Base-by-base conservation (phyloP, 257 asterid species). In the Solanum etuberosum region DNA sequence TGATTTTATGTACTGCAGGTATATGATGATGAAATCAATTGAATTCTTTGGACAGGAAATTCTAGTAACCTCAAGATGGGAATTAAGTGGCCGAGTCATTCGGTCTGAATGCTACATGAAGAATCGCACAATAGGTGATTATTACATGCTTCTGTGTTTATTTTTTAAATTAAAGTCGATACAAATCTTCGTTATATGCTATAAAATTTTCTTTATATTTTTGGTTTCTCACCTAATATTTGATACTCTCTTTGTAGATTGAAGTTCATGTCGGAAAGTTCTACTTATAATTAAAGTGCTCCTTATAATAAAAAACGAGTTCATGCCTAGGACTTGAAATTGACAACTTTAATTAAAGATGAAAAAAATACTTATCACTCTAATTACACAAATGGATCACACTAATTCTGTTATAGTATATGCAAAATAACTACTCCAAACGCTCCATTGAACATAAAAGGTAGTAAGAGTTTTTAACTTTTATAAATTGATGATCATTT, bases 1-100 rank as follows among this genome's bases (percentile, higher is more conserved):
- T 11, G 65, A 11, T 43, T 40, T 77, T 34, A 20, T 86, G 35
- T 59, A 20, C 57, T 86, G 85, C 87, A 88, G 90, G 87, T 86
- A 34, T n/a, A 80, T 34, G 73, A 70, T 34, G 63, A 73, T 82
- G 59, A 25, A 46, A 29, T 18, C 65, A 46, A 46, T 29, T 46
- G 38, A 35, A 72, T 21, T 76, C 57, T 38, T 38, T 8, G 46
- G 54, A 80, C 67, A 3, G 42, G 18, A 29, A 46, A 80, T 29
- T 46, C 6, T 7, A 80, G 20, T 29, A 20, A 80, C 29, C 27
- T 27, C 40, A 46, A 46, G 67, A 80, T 27, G 65, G 65, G 6
- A 25, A 77, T 77, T 25, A n/a, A 43, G 18, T 16, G 54, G n/a
- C 23, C 0, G 61, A 51, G 61, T 51, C 61, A 51, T 51, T 16